Evolutionary conservation across 495 filamentous ascomycete genomes (phyloP), one percentile per base, ranked within the genome.

Genomic region (Rhypophila decipiens): DNA sequence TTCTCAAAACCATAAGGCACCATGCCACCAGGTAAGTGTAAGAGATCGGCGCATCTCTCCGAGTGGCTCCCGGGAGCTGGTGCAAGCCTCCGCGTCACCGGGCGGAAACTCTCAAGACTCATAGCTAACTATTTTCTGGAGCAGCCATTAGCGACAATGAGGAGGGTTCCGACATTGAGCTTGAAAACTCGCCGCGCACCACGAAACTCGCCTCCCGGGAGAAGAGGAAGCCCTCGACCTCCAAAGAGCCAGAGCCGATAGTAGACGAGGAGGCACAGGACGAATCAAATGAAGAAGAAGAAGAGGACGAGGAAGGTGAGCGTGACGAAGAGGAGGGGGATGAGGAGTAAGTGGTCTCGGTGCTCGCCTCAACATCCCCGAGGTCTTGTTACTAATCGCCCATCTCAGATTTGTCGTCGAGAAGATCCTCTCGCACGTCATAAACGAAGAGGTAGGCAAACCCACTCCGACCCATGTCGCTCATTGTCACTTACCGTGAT

Each of bases 341-440:
- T 33, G 69, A 71, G 47, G 73, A 69, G 71, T 74, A 58, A 38
- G 67, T 58, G 29, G 29, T 13, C 24, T 31, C 13, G 27, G 27
- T 35, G 7, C 5, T 24, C n/a, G n/a, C n/a, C 15, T 5, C 13
- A 11, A 18, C 34, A 10, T 21, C 19, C 27, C 17, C 27, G 15
- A 8, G 5, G 10, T 7, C n/a, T 24, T 34, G 29, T 40, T 46
- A 61, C 29, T 53, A 50, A 17, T 19, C 18, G 23, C 1, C 9
- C 7, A 9, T 18, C 36, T 3, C 51, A 78, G 73, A 52, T 83
- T 63, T 46, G 71, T 80, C 17, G 79, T 83, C 23, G 79, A 83
- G 56, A 68, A 68, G 45, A 83, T 83, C 44, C 53, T 69, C 42
- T 64, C 59, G 34, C 79, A 83, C 44, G 63, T 71, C 24, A 64